These are phyloP conservation scores for Sanghuangporus sanghuang DNA, from an alignment of 1,284 basidiomycete species.

Conservation along the genomic window DNA sequence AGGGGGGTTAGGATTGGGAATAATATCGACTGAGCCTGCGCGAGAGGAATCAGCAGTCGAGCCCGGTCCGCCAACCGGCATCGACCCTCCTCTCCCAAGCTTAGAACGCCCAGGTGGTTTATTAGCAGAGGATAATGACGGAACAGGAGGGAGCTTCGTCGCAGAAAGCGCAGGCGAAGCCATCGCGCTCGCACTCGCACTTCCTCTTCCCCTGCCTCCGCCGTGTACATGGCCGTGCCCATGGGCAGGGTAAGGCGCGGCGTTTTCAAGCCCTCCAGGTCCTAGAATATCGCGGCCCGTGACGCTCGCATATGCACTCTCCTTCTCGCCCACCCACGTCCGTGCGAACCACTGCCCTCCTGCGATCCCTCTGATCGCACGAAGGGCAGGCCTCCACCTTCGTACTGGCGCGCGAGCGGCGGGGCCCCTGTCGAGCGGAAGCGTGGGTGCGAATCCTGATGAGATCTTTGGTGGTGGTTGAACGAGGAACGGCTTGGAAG, in stretches of 20 bases:
- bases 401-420: constrained; percentile 54
- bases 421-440: constrained; percentile 57
- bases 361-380: constrained; percentile 73
- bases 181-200: background rate
- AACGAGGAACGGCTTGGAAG: constrained; percentile 73
- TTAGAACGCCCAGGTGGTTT: background rate
- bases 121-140: background rate
- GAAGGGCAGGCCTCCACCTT: constrained; percentile 64
- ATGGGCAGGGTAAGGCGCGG: constrained; percentile 20
- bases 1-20: background rate
- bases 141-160: background rate
- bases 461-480: constrained; percentile 67
- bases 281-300: constrained; percentile 23
- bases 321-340: constrained; percentile 75
- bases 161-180: constrained; percentile 4
- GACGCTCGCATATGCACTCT: constrained; percentile 49
- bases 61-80: background rate
- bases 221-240: constrained; percentile 18
- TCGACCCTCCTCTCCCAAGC: constrained; percentile 13
- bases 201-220: constrained; percentile 9
- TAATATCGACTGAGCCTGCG: constrained; percentile 20
- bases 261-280: background rate
- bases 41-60: constrained; percentile 24
- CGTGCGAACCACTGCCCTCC: constrained; percentile 73
- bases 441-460: constrained; percentile 61